Evolutionary conservation across 1,284 basidiomycete species (phyloP).

Genomic region (Heimioporus punctisporus): DNA sequence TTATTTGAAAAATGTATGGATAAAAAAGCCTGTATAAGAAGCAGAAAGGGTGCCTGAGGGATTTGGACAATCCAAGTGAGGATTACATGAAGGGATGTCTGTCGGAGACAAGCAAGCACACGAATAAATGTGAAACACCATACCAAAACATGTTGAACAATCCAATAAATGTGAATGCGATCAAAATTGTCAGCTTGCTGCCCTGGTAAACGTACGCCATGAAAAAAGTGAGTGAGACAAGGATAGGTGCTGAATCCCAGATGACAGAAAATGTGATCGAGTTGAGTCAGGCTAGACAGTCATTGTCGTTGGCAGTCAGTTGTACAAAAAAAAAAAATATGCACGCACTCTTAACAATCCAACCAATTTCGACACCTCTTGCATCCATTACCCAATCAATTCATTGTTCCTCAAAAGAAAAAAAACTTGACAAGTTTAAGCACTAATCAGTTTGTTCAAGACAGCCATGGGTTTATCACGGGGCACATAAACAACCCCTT

Average conservation of each 20-base stretch:
- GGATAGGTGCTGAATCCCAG: constrained; percentile 67
- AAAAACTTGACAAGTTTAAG: constrained; percentile 91
- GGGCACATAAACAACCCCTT: constrained; percentile 72
- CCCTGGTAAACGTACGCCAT: constrained; percentile 62
- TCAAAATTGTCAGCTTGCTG: constrained; percentile 64
- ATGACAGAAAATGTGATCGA: constrained; percentile 62
- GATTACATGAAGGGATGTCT: constrained; percentile 70
- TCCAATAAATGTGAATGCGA: constrained; percentile 78
- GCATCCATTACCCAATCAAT: constrained; percentile 60
- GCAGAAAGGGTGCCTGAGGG: constrained; percentile 31
- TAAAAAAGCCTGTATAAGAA: too few species aligned
- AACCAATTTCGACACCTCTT: constrained; percentile 62
- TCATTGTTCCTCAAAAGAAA: constrained; percentile 82
- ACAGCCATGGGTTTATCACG: constrained; percentile 87
- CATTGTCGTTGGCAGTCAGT: background rate
- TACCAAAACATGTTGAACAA: constrained; percentile 74
- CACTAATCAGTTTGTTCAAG: constrained; percentile 83
- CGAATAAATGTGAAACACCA: background rate
- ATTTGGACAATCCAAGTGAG: constrained; percentile 62
- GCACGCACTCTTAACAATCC: constrained; percentile 68
- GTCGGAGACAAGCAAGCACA: constrained; percentile 1
- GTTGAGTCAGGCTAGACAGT: constrained; percentile 57
- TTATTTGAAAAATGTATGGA: constrained; percentile 36
- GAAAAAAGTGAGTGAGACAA: constrained; percentile 74
- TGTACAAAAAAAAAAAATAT: background rate